Conservation (phyloP, 176 grass and related monocot genomes). For the Paspalum notatum region DNA sequence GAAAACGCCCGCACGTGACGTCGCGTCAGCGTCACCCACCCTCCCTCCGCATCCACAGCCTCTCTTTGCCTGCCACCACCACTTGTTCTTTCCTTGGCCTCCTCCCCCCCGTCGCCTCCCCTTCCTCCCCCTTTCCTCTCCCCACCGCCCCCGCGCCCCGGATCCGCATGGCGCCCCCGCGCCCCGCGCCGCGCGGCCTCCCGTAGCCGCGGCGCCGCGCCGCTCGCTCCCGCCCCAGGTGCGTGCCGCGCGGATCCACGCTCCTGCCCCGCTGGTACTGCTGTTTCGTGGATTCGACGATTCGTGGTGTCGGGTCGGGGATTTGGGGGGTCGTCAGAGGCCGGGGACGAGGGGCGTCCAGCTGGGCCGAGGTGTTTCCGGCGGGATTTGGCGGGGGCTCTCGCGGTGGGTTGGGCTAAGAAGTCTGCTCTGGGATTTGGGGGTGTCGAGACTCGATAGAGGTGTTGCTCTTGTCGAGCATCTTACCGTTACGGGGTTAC, state of each 20-base stretch:
- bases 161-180: slow-evolving; percentile 46
- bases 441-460: background rate
- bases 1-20: slow-evolving; percentile 28
- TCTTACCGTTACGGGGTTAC: background rate
- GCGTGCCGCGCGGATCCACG: slow-evolving; percentile 40
- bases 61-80: slow-evolving; percentile 39
- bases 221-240: slow-evolving; percentile 33
- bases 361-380: background rate
- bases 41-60: too few species aligned
- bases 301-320: background rate
- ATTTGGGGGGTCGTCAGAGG: background rate
- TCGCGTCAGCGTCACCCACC: background rate
- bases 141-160: background rate
- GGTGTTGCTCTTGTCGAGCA: background rate
- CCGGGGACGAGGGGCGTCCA: background rate
- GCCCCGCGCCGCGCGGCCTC: slow-evolving; percentile 10
- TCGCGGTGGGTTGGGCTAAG: background rate
- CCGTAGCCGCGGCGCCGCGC: slow-evolving; percentile 23
- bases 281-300: background rate
- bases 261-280: background rate
- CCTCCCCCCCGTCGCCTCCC: background rate
- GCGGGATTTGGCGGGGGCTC: background rate
- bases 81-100: slow-evolving; percentile 46
- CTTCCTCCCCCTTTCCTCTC: background rate
- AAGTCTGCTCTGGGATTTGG: slow-evolving; percentile 25